These are phyloP conservation scores for Laguncularia racemosa DNA, from an alignment of 345 rosid genomes.

Conservation along the genomic window DNA sequence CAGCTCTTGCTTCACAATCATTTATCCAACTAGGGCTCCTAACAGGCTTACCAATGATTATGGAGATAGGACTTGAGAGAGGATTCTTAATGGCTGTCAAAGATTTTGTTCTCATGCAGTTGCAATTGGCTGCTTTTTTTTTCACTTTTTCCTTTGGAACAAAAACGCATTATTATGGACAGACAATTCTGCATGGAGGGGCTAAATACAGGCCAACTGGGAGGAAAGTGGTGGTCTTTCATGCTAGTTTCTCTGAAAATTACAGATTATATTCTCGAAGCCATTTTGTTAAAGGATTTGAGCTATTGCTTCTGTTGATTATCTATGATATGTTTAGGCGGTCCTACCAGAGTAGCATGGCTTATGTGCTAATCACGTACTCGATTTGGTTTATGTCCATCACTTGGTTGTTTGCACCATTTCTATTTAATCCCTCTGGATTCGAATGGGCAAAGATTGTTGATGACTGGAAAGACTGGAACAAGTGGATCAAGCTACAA, in stretches of 20 bases:
- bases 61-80: constrained; percentile 95
- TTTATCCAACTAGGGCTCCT: constrained; percentile 95
- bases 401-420: constrained; percentile 93
- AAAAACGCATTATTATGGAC: constrained; percentile 81
- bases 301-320: constrained; percentile 61
- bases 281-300: constrained; percentile 94
- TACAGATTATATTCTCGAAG: constrained; percentile 89
- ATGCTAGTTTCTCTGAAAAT: constrained; percentile 85
- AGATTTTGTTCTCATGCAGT: constrained; percentile 94
- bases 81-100: constrained; percentile 85
- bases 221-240: constrained; percentile 90
- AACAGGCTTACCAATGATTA: constrained; percentile 96
- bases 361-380: constrained; percentile 69
- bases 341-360: constrained; percentile 82
- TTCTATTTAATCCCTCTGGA: constrained; percentile 89
- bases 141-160: constrained; percentile 97
- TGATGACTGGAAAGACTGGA: constrained; percentile 97
- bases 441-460: constrained; percentile 87
- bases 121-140: constrained; percentile 91
- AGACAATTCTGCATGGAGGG: constrained; percentile 87
- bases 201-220: constrained; percentile 94
- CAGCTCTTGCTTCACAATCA: constrained; percentile 97
- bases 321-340: constrained; percentile 82
- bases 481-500: constrained; percentile 91
- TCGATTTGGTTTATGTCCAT: constrained; percentile 95